Base-by-base conservation (phyloP, 371 early-diverging fungal genomes). In the Lichtheimia hyalospora region DNA sequence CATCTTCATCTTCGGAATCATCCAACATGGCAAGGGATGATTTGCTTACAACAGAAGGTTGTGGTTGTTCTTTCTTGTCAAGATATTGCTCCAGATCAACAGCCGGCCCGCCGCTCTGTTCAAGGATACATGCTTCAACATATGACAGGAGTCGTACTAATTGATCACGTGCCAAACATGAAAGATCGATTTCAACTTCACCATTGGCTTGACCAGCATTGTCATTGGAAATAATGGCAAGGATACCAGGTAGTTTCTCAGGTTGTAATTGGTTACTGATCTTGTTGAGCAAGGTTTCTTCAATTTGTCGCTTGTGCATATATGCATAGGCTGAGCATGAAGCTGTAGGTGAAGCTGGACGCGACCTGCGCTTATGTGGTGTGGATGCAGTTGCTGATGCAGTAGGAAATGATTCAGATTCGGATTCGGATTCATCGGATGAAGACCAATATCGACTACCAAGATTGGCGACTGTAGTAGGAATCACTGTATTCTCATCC, bases 141-240 rank as follows among this genome's bases (percentile, higher is more conserved):
- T 80, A 80, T 15, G 63, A 67, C 51, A 80, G 23, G 3, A 80
- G 59, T 39, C 69, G 62, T 10, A 76, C 71, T 48, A 80, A 49
- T 43, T 74, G 73, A n/a, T 74, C 74, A 18, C 77, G 80, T 42
- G 66, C 71, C 40, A 80, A 57, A 50, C 77, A 64, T n/a, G 80
- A 80, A 41, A 80, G 42, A 61, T 80, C 80, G 43, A 80, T 74
- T 48, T 80, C 80, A 5, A 80, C 77, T 52, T 76, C 74, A 16
- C 65, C 69, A 15, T 69, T 66, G 28, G 71, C 62, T 27, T 71
- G 59, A 16, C 68, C 64, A 23, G 71, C 63, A 23, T 71, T 55
- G 8, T 60, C 49, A 49, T 69, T 69, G 3, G 72, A 65, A 21
- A 80, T 50, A 49, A 80, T 80, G 43, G 80, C 62, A 18, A 80